Evolutionary conservation across 2,329 filamentous ascomycete species (phyloP).

Genomic region (Juglanconis sp.): DNA sequence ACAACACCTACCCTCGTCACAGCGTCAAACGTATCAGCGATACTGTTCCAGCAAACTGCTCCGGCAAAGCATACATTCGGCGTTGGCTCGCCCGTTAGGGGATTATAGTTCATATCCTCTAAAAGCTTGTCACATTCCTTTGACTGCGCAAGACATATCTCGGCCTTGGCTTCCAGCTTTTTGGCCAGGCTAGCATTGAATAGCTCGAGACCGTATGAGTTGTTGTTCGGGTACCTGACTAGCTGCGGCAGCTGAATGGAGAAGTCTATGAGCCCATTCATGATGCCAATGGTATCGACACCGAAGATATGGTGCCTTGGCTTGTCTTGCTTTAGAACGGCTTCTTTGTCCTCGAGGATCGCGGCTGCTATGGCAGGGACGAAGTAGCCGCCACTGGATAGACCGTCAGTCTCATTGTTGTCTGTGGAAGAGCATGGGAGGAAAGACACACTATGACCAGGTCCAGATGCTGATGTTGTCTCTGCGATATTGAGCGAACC

Average conservation of each 20-base stretch:
- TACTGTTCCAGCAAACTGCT: neutral
- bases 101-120: neutral
- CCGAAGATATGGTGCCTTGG: slow-evolving; percentile 12
- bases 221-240: slow-evolving; percentile 11
- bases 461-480: neutral
- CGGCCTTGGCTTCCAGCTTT: neutral
- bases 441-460: slow-evolving; percentile 17
- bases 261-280: slow-evolving; percentile 17
- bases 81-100: neutral
- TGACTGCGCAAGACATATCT: slow-evolving; percentile 13
- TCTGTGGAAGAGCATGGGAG: neutral
- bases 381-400: slow-evolving; percentile 20
- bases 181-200: slow-evolving; percentile 3
- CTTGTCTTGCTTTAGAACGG: neutral
- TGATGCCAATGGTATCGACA: slow-evolving; percentile 16
- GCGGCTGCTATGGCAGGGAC: slow-evolving; percentile 18
- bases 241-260: slow-evolving; percentile 1
- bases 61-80: neutral
- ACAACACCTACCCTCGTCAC: slow-evolving; percentile 14
- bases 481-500: neutral
- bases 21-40: slow-evolving; percentile 13
- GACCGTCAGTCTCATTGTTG: neutral
- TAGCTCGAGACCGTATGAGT: slow-evolving; percentile 15
- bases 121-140: slow-evolving; percentile 24
- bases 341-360: slow-evolving; percentile 7